Evolutionary conservation across 495 filamentous ascomycete genomes (phyloP), one percentile per base, ranked within the genome.

Genomic region (Aspergillus nidulans): DNA sequence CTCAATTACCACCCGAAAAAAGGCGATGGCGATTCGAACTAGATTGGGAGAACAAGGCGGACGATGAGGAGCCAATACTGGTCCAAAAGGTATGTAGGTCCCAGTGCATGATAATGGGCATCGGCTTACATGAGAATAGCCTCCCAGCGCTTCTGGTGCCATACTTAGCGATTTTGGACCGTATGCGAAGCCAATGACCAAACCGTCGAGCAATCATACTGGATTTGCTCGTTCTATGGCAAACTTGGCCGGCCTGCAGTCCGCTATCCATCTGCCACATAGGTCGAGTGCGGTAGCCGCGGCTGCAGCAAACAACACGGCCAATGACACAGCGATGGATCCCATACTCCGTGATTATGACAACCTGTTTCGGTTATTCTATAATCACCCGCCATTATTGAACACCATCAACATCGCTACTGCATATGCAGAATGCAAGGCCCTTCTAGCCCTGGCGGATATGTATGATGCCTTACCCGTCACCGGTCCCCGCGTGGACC

Each of bases 311-410:
- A 56, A 56, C 45, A 59, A 57, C 19, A 55, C 61, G 18, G 58
- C 66, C n/a, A 68, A 74, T 28, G 44, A 49, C 16, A 71, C 80
- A 46, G 79, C 84, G 48, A 77, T 84, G 56, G 87, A 95, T 48
- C 71, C 73, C 44, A 76, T 89, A 21, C 72, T 96, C 30, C 87
- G 88, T 43, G 89, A 94, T 68, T 96, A 96, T 68, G 91, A 95
- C 67, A 96, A 95, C 71, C 79, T 96, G 49, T 90, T 96, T 68
- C 86, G 91, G 51, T 82, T 91, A 43, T 95, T 95, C 76, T 96
- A 96, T 75, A 95, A 96, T 67, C 87, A 95, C 65, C 75, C 90
- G 2, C 91, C 91, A 0, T 61, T 79, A 4, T 80, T 97, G 25
- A 90, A 95, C 72, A 79, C 79, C 19, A 80, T 91, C 66, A 91